Evolutionary conservation across 352 stramenopile genomes (phyloP).

Genomic region (Phytophthora pini): DNA sequence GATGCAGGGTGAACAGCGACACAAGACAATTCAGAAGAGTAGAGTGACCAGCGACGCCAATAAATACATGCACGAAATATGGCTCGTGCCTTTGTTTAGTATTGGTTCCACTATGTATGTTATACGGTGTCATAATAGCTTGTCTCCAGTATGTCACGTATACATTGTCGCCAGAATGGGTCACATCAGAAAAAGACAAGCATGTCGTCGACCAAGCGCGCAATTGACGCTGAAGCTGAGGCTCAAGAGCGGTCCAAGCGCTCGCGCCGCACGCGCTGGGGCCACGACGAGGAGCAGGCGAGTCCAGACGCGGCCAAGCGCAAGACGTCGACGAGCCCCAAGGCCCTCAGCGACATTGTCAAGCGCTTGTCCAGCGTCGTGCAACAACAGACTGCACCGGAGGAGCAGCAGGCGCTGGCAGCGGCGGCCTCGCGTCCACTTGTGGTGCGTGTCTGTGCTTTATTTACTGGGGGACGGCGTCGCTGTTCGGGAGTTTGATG

Average conservation of each 20-base stretch:
- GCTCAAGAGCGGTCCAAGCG: constrained; percentile 37
- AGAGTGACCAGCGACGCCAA: no score
- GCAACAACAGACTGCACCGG: constrained; percentile 59
- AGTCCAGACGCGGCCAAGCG: neutral
- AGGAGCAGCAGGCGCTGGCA: constrained; percentile 39
- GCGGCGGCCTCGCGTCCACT: constrained; percentile 26
- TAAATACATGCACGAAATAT: constrained; percentile 15
- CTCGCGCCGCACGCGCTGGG: constrained; percentile 50
- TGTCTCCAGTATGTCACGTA: constrained; percentile 1
- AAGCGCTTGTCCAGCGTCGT: constrained; percentile 70
- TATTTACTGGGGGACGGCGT: neutral
- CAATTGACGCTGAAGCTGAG: constrained; percentile 7
- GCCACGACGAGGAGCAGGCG: constrained; percentile 17
- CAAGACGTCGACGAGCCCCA: constrained; percentile 23
- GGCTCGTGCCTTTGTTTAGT: no score
- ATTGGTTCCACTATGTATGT: neutral
- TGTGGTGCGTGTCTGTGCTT: constrained; percentile 28
- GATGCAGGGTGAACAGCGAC: neutral
- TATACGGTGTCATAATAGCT: constrained; percentile 1
- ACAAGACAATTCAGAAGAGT: constrained; percentile 20
- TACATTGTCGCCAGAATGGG: neutral
- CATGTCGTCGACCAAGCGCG: constrained; percentile 36
- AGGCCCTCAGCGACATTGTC: constrained; percentile 64
- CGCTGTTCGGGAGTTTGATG: constrained; percentile 34
- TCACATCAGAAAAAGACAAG: neutral